phyloP scores from a whole-genome alignment of 2,329 filamentous ascomycete genomes.

The Fonsecaea monophora region DNA sequence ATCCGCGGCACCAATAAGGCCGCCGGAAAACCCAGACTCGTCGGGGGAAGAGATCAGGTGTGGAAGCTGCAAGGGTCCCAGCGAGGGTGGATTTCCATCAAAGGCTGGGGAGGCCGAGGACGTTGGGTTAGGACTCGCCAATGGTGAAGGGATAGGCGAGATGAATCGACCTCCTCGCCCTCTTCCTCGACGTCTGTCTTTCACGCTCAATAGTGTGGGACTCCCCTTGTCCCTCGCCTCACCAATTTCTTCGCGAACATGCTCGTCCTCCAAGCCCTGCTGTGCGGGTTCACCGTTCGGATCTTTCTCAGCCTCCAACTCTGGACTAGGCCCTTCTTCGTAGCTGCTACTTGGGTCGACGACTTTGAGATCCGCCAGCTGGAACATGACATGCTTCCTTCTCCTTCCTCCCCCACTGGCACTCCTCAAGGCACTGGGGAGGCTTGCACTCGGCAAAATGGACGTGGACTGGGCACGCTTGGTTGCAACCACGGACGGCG shows the following conservation, averaged over 20 bases:
- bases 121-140: slow-evolving; percentile 22
- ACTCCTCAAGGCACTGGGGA: slow-evolving; percentile 38
- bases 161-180: slow-evolving; percentile 16
- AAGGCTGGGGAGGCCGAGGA: slow-evolving; percentile 31
- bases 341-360: slow-evolving; percentile 41
- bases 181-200: slow-evolving; percentile 18
- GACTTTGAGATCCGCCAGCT: slow-evolving; percentile 38
- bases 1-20: slow-evolving; percentile 23
- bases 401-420: slow-evolving; percentile 31
- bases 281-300: not conserved
- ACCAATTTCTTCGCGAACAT: not conserved
- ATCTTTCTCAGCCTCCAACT: slow-evolving; percentile 12
- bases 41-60: slow-evolving; percentile 18
- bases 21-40: slow-evolving; percentile 29
- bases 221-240: not conserved
- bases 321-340: slow-evolving; percentile 37
- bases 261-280: not conserved
- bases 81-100: slow-evolving; percentile 15
- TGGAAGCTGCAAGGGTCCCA: not conserved
- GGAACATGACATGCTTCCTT: slow-evolving; percentile 41
- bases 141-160: slow-evolving; percentile 31
- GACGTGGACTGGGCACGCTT: slow-evolving; percentile 29
- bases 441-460: slow-evolving; percentile 30
- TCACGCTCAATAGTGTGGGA: slow-evolving; percentile 8
- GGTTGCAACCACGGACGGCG: slow-evolving; percentile 24